A percentile compares a stretch with the other conserved stretches of the same genome.
phyloP scores from a whole-genome alignment of 306 rosid species.

The Ceratonia siliqua region DNA sequence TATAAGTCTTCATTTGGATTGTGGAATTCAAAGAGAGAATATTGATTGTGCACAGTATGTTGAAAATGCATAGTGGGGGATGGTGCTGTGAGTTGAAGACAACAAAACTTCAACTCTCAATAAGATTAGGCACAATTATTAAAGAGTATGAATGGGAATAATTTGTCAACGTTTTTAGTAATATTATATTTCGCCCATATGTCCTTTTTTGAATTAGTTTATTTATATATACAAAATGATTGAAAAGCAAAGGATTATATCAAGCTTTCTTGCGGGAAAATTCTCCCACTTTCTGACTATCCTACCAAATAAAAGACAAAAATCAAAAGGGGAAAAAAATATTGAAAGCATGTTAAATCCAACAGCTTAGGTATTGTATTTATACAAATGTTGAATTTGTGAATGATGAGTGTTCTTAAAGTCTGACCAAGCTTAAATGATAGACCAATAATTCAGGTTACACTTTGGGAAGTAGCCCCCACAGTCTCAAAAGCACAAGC shows the following conservation, averaged over 20 bases:
- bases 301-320: neutral
- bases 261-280: neutral
- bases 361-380: neutral
- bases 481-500: slow-evolving; percentile 27
- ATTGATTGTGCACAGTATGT: neutral
- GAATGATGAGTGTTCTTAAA: neutral
- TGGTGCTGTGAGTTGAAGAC: neutral
- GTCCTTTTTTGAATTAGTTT: neutral
- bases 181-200: neutral
- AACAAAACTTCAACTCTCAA: neutral
- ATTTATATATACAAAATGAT: neutral
- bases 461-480: slow-evolving; percentile 7
- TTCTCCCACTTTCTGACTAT: slow-evolving; percentile 3
- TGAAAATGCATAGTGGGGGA: neutral
- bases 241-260: neutral
- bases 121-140: neutral
- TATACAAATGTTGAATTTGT: neutral
- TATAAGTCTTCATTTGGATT: neutral
- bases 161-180: slow-evolving; percentile 11
- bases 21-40: neutral
- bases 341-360: neutral
- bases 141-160: neutral
- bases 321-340: neutral
- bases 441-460: neutral
- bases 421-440: neutral